Evolutionary conservation across 83 land plant genomes (phyloP).

Genomic region (Thuja plicata): DNA sequence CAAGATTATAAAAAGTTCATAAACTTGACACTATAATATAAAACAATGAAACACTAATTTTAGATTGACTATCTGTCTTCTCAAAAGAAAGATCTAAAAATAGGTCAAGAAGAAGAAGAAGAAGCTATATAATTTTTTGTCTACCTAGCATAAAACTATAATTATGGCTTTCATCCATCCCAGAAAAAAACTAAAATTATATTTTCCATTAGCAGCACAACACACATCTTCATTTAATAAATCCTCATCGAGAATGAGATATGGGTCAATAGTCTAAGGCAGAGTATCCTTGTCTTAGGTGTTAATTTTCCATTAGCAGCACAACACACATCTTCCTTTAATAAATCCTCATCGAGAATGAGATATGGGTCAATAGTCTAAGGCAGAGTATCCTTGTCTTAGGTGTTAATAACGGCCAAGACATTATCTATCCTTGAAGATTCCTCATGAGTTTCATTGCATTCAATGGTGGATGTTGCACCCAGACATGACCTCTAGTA

Average conservation of each 20-base stretch:
- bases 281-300: constrained; percentile 26
- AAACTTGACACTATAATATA: no score
- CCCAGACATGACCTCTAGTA: constrained; percentile 34
- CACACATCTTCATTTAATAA: constrained; percentile 36
- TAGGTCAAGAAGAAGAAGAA: no score
- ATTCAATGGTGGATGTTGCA: constrained; percentile 16
- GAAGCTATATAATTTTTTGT: no score
- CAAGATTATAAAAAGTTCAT: no score
- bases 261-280: constrained; percentile 27
- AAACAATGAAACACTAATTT: no score
- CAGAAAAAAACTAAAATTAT: no score
- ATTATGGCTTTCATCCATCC: no score
- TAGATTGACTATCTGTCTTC: no score
- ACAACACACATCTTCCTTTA: constrained; percentile 36
- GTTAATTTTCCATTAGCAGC: constrained; percentile 27
- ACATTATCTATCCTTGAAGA: constrained; percentile 32
- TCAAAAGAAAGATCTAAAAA: no score
- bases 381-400: constrained; percentile 26
- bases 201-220: constrained; percentile 29
- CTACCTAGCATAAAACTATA: no score
- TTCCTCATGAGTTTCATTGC: constrained; percentile 12
- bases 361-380: constrained; percentile 36
- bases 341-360: constrained; percentile 32
- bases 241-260: constrained; percentile 38
- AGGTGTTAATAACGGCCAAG: constrained; percentile 23